A percentile compares a stretch with the other conserved stretches of the same genome.
Conservation (phyloP, 352 stramenopile genomes). For the Peronosclerospora sorghi region DNA sequence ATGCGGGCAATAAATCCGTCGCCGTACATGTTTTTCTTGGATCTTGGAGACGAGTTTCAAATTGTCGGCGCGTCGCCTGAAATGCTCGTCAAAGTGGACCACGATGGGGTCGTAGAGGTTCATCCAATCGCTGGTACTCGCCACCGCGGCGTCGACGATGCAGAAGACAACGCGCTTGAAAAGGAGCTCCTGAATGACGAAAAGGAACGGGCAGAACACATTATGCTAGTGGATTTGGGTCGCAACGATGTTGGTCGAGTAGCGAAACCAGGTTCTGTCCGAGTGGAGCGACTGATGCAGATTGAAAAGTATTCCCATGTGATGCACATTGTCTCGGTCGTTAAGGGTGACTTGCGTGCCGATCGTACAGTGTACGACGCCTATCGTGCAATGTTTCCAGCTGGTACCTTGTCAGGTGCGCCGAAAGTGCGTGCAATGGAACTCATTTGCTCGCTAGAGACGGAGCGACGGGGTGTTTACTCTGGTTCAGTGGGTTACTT, state of each 20-base stretch:
- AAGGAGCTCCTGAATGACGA: conserved; percentile 73
- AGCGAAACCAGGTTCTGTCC: conserved; percentile 65
- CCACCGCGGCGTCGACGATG: conserved; percentile 73
- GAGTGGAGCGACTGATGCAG: conserved; percentile 81
- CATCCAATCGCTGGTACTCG: conserved; percentile 85
- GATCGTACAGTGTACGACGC: conserved; percentile 83
- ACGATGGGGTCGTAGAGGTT: conserved; percentile 75
- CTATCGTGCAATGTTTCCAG: conserved; percentile 84
- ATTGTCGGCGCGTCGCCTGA: conserved; percentile 81
- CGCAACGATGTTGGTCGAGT: conserved; percentile 86
- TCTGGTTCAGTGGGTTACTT: conserved; percentile 82
- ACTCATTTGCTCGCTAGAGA: conserved; percentile 78
- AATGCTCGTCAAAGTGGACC: conserved; percentile 85
- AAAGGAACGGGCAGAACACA: conserved; percentile 87
- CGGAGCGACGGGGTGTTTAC: conserved; percentile 76
- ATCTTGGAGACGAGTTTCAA: conserved; percentile 77
- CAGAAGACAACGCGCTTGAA: conserved; percentile 72
- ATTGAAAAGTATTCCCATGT: conserved; percentile 89
- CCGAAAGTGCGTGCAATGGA: conserved; percentile 87
- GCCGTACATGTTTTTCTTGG: conserved; percentile 86
- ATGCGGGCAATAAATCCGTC: conserved; percentile 85
- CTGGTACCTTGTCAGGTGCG: conserved; percentile 78
- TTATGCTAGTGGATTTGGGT: conserved; percentile 88
- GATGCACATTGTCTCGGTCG: conserved; percentile 87
- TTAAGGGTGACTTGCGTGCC: conserved; percentile 68